These are phyloP conservation scores for Suillus hirtellus DNA, from an alignment of 768 basidiomycete genomes.

Conservation along the genomic window DNA sequence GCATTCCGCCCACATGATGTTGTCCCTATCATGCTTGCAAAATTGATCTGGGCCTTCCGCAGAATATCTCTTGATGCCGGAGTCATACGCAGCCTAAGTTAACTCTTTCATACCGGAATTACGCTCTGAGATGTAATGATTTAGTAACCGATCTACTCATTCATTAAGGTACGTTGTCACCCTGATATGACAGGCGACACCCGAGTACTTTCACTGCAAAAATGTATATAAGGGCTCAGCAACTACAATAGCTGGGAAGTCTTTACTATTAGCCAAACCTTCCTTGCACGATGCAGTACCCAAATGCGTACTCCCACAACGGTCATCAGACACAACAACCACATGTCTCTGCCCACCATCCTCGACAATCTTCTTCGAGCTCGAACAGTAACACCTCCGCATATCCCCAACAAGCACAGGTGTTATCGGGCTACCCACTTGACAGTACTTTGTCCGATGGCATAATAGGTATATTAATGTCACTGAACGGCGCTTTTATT, in stretches of 20 bases:
- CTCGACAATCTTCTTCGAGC: slow-evolving; percentile 18
- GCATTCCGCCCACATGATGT: slow-evolving; percentile 19
- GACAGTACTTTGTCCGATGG: slow-evolving; percentile 24
- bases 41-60: slow-evolving; percentile 24
- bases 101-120: slow-evolving; percentile 32
- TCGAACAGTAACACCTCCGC: slow-evolving; percentile 21
- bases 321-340: slow-evolving; percentile 17
- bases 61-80: slow-evolving; percentile 29
- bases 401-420: slow-evolving; percentile 28
- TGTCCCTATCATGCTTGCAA: slow-evolving; percentile 27
- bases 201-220: slow-evolving; percentile 32
- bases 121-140: slow-evolving; percentile 38
- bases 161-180: slow-evolving; percentile 41
- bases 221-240: slow-evolving; percentile 34
- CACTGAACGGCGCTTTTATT: background rate
- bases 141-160: slow-evolving; percentile 33
- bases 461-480: slow-evolving; percentile 26
- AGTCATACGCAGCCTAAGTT: slow-evolving; percentile 32
- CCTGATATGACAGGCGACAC: slow-evolving; percentile 36
- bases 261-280: slow-evolving; percentile 10
- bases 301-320: slow-evolving; percentile 24
- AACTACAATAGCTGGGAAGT: slow-evolving; percentile 14
- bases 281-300: slow-evolving; percentile 28
- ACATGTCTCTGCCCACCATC: slow-evolving; percentile 19
- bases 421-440: slow-evolving; percentile 27